phyloP scores from a whole-genome alignment of 495 filamentous ascomycete genomes.

The Tuber melanosporum region DNA sequence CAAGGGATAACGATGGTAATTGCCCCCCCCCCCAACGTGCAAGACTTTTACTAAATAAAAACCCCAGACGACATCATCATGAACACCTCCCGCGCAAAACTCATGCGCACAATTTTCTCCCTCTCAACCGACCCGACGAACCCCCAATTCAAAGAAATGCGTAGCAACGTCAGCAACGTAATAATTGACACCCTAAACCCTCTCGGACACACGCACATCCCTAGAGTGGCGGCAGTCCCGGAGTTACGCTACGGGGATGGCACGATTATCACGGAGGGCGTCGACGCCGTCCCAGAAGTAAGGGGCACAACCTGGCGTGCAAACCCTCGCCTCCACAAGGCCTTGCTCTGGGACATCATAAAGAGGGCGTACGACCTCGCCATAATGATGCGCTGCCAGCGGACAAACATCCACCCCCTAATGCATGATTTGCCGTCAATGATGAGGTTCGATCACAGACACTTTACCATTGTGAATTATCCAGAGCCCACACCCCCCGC shows the following conservation, averaged over 20 bases:
- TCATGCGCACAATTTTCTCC: conserved; percentile 26
- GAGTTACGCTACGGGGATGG: neutral
- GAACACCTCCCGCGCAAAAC: conserved; percentile 22
- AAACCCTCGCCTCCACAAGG: neutral
- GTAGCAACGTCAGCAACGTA: conserved; percentile 17
- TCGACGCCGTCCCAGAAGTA: neutral
- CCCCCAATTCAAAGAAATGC: conserved; percentile 18
- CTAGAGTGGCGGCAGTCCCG: neutral
- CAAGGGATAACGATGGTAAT: conserved; percentile 1
- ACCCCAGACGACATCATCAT: neutral
- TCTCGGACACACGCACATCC: conserved; percentile 6
- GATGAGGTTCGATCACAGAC: neutral
- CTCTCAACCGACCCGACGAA: conserved; percentile 13
- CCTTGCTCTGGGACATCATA: conserved; percentile 11
- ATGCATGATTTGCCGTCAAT: neutral
- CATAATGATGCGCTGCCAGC: conserved; percentile 25
- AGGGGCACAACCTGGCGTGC: neutral
- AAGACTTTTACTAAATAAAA: neutral
- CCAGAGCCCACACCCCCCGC: neutral
- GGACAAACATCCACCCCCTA: conserved; percentile 22
- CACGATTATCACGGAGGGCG: neutral
- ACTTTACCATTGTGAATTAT: conserved; percentile 4
- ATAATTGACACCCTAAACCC: conserved; percentile 27
- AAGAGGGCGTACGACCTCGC: conserved; percentile 25
- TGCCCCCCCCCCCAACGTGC: neutral